Conservation (phyloP, 2,329 filamentous ascomycete genomes). For the Xylariaceae sp. region DNA sequence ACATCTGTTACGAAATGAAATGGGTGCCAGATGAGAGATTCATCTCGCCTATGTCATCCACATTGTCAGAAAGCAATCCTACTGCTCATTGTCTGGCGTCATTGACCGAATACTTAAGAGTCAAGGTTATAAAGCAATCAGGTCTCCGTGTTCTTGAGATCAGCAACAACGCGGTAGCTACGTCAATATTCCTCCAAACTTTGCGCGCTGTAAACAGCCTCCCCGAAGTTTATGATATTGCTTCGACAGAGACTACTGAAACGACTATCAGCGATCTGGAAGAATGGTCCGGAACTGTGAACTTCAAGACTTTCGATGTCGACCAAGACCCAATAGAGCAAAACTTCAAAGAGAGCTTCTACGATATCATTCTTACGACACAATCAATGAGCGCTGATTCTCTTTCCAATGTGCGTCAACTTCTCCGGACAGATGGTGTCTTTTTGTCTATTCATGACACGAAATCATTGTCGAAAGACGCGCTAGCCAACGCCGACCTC, state of each 20-base stretch:
- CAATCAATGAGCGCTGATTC: slow-evolving; percentile 13
- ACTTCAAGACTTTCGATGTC: slow-evolving; percentile 13
- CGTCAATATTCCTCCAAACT: background rate
- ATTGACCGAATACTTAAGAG: too few relatives aligned
- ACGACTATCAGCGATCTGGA: background rate
- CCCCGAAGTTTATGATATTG: slow-evolving; percentile 13
- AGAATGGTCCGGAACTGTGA: background rate
- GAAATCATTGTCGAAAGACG: slow-evolving; percentile 8
- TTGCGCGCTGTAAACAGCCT: slow-evolving; percentile 5
- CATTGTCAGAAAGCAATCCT: too few relatives aligned
- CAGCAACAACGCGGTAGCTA: slow-evolving; percentile 11
- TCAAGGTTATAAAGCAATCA: slow-evolving; percentile 3
- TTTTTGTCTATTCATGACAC: slow-evolving; percentile 2
- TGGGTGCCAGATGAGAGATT: too few relatives aligned
- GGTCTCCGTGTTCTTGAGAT: slow-evolving; percentile 2
- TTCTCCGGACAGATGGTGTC: too few relatives aligned
- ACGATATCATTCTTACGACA: slow-evolving; percentile 12
- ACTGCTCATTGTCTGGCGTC: too few relatives aligned
- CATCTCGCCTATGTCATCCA: too few relatives aligned
- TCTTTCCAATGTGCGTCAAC: too few relatives aligned
- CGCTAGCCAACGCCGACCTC: slow-evolving; percentile 12
- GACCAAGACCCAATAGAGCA: slow-evolving; percentile 11
- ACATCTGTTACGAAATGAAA: too few relatives aligned
- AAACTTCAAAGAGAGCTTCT: slow-evolving; percentile 1
- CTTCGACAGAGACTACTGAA: slow-evolving; percentile 5